Evolutionary conservation across 2,329 filamentous ascomycete species (phyloP).

Genomic region (Lachnellula occidentalis): DNA sequence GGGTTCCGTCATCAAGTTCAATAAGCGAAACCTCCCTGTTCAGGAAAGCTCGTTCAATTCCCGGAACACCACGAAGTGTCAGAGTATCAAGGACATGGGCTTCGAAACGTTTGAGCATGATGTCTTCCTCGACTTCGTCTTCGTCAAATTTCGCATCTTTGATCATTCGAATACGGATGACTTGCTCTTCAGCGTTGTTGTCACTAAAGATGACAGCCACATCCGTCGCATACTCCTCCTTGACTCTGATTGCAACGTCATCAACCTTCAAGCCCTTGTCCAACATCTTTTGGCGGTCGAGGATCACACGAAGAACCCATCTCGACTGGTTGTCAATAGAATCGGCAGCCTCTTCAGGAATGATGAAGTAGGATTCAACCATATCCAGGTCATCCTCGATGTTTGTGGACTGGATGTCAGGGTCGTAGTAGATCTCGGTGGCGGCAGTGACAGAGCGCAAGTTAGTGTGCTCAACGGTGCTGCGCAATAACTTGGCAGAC

Average conservation of each 20-base stretch:
- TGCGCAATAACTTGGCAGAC: slow-evolving; percentile 83
- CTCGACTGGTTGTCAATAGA: slow-evolving; percentile 72
- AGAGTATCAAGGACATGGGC: slow-evolving; percentile 86
- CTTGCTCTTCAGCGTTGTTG: slow-evolving; percentile 92
- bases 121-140: slow-evolving; percentile 74
- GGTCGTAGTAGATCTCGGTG: slow-evolving; percentile 97
- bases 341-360: slow-evolving; percentile 69
- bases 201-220: slow-evolving; percentile 94
- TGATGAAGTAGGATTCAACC: slow-evolving; percentile 94
- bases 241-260: slow-evolving; percentile 85
- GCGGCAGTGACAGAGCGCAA: slow-evolving; percentile 84
- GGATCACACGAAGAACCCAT: slow-evolving; percentile 89
- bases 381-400: slow-evolving; percentile 88
- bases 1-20: slow-evolving; percentile 62
- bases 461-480: slow-evolving; percentile 88
- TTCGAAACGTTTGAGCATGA: slow-evolving; percentile 87
- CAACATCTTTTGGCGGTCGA: slow-evolving; percentile 89
- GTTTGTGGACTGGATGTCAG: slow-evolving; percentile 76
- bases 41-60: slow-evolving; percentile 88
- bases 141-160: slow-evolving; percentile 70
- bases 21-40: slow-evolving; percentile 70
- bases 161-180: slow-evolving; percentile 86
- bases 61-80: slow-evolving; percentile 82
- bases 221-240: slow-evolving; percentile 78
- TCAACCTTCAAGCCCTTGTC: slow-evolving; percentile 91